Base-by-base conservation (phyloP, 768 basidiomycete species). In the Clitopilus passeckerianus region DNA sequence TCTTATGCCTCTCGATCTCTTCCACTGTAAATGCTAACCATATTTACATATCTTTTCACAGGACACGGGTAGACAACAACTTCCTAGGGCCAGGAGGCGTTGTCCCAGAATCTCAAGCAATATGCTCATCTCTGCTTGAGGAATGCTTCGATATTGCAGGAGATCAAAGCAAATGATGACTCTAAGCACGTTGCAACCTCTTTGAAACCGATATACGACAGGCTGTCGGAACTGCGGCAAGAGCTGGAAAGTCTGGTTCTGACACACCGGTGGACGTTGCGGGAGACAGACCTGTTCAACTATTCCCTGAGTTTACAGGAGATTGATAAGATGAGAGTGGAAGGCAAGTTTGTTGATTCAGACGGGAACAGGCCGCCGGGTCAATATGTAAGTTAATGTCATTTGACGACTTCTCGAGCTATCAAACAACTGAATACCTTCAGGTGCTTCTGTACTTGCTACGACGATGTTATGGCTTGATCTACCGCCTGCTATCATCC, bases 81-180 rank as follows among this genome's bases (percentile, higher is more conserved):
- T 98, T 98, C 73, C 79, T 96, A 18, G 94, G 93, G 0, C 90
- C 93, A 22, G 91, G 91, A 3, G 95, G 93, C 53, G 86, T 84
- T 57, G 90, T 98, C 0, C 96, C 97, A 30, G 80, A 87, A 44
- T 95, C 95, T 2, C 95, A 98, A 74, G 93, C 94, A 0, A 76
- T 97, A 14, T 90, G 95, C 62, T 89, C 91, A 0, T 95, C 95
- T 0, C 78, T 98, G 53, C 81, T 99, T 6, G 97, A 99, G 74
- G 94, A 96, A 67, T 95, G 93, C 71, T 99, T 98, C 71, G 95
- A 98, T 58, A 90, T 98, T 59, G 77, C 85, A 98, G 71, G 95
- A 98, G 72, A 95, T 99, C 77, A 89, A 91, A 64, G 95, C 95
- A 4, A 82, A 91, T 61, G 93, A 97, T 64, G 93, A 96, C 50